These are phyloP conservation scores for Luffa acutangula DNA, from an alignment of 306 rosid species.

Conservation along the genomic window DNA sequence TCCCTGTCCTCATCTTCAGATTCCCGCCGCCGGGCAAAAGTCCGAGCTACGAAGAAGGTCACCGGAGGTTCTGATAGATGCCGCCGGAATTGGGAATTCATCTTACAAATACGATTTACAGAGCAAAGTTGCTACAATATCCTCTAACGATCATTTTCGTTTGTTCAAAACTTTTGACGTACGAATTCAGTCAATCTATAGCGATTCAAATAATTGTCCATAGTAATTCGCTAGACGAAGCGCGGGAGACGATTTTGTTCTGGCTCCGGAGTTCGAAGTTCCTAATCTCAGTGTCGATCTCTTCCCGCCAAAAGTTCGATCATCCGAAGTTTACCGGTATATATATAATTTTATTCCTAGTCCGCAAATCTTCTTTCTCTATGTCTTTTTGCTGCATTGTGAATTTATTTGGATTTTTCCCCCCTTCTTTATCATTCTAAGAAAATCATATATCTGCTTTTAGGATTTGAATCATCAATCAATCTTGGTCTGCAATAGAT, in stretches of 20 bases:
- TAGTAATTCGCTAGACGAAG: background rate
- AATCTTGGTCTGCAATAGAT: constrained; percentile 20
- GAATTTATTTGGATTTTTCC: background rate
- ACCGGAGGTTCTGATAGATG: background rate
- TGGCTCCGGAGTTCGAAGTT: constrained; percentile 19
- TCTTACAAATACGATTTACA: background rate
- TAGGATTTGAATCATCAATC: constrained; percentile 38
- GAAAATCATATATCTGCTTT: constrained; percentile 5
- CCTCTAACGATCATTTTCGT: constrained; percentile 27
- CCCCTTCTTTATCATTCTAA: background rate
- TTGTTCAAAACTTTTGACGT: constrained; percentile 57
- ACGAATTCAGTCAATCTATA: constrained; percentile 16
- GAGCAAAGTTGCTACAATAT: background rate
- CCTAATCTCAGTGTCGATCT: constrained; percentile 3
- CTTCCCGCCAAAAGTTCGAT: constrained; percentile 46
- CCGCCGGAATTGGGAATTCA: background rate
- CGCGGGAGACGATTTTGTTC: background rate
- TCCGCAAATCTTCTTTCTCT: background rate
- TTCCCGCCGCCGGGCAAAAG: background rate
- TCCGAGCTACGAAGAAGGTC: background rate
- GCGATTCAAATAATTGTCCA: background rate
- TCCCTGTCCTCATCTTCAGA: background rate
- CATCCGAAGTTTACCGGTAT: background rate
- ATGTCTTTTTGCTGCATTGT: background rate
- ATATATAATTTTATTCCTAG: background rate